phyloP scores from a whole-genome alignment of 2,329 filamentous ascomycete species.

The Dendrostoma leiphaemia region DNA sequence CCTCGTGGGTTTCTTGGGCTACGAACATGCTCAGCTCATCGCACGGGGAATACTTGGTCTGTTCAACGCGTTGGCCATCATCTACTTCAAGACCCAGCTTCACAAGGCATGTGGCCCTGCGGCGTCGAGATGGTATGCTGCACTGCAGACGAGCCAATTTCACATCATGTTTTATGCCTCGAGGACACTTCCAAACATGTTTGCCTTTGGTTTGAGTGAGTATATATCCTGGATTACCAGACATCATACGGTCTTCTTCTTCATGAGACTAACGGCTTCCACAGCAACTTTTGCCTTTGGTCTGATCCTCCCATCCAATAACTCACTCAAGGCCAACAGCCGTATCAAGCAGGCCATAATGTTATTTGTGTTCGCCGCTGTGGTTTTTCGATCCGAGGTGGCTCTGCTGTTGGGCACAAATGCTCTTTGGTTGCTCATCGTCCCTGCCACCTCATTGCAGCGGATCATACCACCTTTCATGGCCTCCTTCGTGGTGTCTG shows the following conservation, averaged over 20 bases:
- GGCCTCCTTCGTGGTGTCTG: constrained; percentile 62
- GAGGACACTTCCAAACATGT: constrained; percentile 92
- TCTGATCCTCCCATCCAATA: constrained; percentile 39
- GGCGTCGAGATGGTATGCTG: constrained; percentile 74
- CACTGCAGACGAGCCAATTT: constrained; percentile 82
- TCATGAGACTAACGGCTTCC: neutral
- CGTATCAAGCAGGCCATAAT: constrained; percentile 66
- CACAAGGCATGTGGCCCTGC: constrained; percentile 64
- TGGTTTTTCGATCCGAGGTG: constrained; percentile 87
- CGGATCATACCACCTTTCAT: constrained; percentile 66
- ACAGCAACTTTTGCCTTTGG: constrained; percentile 65
- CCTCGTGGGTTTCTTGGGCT: constrained; percentile 55
- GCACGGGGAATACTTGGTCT: constrained; percentile 77
- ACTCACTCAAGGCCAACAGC: constrained; percentile 30
- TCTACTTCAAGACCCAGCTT: constrained; percentile 64
- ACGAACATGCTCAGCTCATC: constrained; percentile 56
- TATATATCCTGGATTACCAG: constrained; percentile 19
- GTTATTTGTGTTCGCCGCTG: constrained; percentile 74
- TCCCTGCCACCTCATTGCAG: constrained; percentile 49
- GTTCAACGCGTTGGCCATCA: constrained; percentile 68
- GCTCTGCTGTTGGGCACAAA: constrained; percentile 74
- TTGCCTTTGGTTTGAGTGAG: constrained; percentile 83
- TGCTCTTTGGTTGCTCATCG: constrained; percentile 61
- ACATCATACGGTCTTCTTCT: neutral
- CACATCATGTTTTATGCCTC: constrained; percentile 92